Evolutionary conservation across 2,329 filamentous ascomycete species (phyloP), one percentile per base, ranked within the genome.

Genomic region (Fusarium mundagurra): DNA sequence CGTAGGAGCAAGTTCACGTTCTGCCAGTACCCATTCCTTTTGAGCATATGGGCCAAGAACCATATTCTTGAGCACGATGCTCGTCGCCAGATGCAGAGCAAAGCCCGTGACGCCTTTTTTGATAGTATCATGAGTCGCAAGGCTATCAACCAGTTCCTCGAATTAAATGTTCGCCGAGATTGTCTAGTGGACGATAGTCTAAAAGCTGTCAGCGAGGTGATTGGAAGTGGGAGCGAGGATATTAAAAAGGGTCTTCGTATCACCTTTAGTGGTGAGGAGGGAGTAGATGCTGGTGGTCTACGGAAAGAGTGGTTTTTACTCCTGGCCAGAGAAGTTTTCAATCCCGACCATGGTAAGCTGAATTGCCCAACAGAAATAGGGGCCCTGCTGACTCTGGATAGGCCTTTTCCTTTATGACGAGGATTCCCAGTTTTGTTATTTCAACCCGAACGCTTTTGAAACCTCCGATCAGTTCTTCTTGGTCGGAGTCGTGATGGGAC

Each of bases 281-380:
- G 95, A 9, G 91, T 98, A 58, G 95, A 98, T 84, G 94, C 93
- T 9, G 95, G 95, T 43, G 95, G 95, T 1, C 86, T 97, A 63
- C 91, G 94, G 64, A 98, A 98, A 82, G 95, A 98, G 83, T 98
- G 95, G 95, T 98, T 98, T 80, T 84, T 98, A 58, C 88, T 98
- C 67, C 88, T 98, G 29, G 92, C 96, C 55, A 88, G 95, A 75
- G 95, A 98, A 80, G 92, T 98, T 38, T 98, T 98, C 83, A 95
- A 97, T 77, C 94, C 94, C 8, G 91, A 95, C 75, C 93, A 97
- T 84, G 94, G 93, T 95, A 87, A 77, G 91, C 84, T 61, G 39
- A 36, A 29, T 13, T 36, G n/a, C 18, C 17, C 14, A 12, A 38
- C 8, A 58, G 39, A 34, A 24, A 39, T 7, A 48, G 61, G 57